These are phyloP conservation scores for Phlebiopsis flavidoalba DNA, from an alignment of 768 basidiomycete species.

Conservation along the genomic window DNA sequence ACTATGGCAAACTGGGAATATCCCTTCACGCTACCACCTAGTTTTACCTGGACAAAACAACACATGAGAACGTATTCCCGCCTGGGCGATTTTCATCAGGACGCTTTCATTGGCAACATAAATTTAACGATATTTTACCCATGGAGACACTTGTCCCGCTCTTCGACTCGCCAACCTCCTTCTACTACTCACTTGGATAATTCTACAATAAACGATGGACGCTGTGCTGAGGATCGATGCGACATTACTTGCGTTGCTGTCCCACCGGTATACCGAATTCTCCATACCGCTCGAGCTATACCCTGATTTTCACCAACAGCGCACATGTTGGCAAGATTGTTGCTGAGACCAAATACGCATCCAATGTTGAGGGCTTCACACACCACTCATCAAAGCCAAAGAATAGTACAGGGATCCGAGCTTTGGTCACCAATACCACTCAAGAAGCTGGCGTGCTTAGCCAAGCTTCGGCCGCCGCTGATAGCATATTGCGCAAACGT, in stretches of 20 bases:
- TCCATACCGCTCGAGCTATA: background rate
- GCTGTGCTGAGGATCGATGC: conserved; percentile 7
- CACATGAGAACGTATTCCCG: conserved; percentile 2
- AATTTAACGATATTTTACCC: conserved; percentile 5
- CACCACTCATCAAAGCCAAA: conserved; percentile 9
- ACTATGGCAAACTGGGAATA: conserved; percentile 13
- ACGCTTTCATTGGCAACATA: conserved; percentile 5
- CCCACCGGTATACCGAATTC: conserved; percentile 7
- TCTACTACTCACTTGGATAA: conserved; percentile 11
- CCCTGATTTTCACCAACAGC: background rate
- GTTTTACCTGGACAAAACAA: conserved; percentile 4
- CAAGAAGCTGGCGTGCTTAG: conserved; percentile 15
- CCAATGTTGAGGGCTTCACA: conserved; percentile 10
- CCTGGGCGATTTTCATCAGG: conserved; percentile 11
- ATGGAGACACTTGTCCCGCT: conserved; percentile 7
- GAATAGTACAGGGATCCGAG: conserved; percentile 4
- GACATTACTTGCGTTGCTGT: conserved; percentile 8
- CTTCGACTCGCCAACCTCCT: conserved; percentile 2
- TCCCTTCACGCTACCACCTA: conserved; percentile 3
- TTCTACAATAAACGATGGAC: conserved; percentile 6
- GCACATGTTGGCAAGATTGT: conserved; percentile 15
- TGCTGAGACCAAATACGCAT: conserved; percentile 15
- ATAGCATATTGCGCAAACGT: conserved; percentile 8
- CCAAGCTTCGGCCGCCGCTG: conserved; percentile 12
- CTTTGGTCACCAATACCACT: conserved; percentile 13